Evolutionary conservation across 2,329 filamentous ascomycete genomes (phyloP).

Genomic region (Fusarium sp.): DNA sequence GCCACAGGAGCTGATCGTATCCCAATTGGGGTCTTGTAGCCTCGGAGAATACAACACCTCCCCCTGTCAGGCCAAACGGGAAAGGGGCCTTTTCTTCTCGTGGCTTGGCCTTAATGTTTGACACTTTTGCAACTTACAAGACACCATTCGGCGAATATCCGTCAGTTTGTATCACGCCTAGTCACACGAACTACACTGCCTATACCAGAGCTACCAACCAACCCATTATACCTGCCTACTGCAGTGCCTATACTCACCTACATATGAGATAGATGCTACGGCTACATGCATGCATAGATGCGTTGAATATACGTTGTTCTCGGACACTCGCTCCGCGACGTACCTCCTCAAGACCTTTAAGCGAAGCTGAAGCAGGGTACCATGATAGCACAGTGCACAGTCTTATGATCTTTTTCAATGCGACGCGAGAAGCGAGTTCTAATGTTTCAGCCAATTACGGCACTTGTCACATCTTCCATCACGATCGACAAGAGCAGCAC

Average conservation of each 20-base stretch:
- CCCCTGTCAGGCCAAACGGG: conserved; percentile 33
- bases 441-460: conserved; percentile 33
- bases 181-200: neutral
- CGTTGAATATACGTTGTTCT: conserved; percentile 4
- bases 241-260: neutral
- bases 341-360: neutral
- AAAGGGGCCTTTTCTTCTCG: conserved; percentile 30
- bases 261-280: conserved; percentile 1
- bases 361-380: conserved; percentile 21
- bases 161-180: neutral
- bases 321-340: neutral
- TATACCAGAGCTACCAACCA: neutral
- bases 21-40: conserved; percentile 27
- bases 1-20: conserved; percentile 31
- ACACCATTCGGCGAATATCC: conserved; percentile 10
- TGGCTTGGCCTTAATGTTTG: conserved; percentile 22
- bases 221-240: neutral
- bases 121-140: conserved; percentile 5
- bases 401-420: conserved; percentile 11
- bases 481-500: conserved; percentile 32
- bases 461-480: conserved; percentile 31
- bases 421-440: conserved; percentile 12
- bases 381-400: neutral
- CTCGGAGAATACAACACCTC: conserved; percentile 33
- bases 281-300: conserved; percentile 19